Percentiles rank a stretch among this genome's conserved stretches.
phyloP scores from a whole-genome alignment of 495 filamentous ascomycete genomes.

The Penicillium egyptiacum region DNA sequence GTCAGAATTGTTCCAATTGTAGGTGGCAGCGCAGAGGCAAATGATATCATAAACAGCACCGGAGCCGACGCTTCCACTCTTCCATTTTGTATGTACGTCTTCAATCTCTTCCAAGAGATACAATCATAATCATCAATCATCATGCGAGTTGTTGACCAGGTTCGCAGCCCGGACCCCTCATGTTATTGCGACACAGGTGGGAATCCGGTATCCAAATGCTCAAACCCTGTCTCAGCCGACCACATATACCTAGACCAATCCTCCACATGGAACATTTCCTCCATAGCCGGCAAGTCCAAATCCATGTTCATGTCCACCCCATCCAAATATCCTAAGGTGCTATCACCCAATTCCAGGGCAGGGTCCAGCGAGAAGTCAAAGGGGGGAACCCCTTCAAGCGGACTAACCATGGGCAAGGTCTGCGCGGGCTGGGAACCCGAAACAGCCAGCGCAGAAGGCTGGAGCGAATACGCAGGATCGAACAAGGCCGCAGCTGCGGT shows the following conservation, averaged over 20 bases:
- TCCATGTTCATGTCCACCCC: slow-evolving; percentile 24
- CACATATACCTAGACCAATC: slow-evolving; percentile 37
- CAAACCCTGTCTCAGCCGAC: slow-evolving; percentile 32
- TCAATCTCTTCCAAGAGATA: too few relatives aligned
- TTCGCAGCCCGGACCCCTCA: background rate
- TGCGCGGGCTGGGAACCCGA: slow-evolving; percentile 10
- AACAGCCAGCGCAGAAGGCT: slow-evolving; percentile 11
- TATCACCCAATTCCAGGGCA: slow-evolving; percentile 9
- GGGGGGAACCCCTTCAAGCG: slow-evolving; percentile 21
- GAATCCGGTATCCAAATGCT: slow-evolving; percentile 29
- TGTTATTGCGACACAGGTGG: slow-evolving; percentile 26
- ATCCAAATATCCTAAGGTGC: slow-evolving; percentile 4
- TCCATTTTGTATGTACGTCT: background rate
- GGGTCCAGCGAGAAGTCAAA: slow-evolving; percentile 31
- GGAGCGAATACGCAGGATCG: slow-evolving; percentile 24
- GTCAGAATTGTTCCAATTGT: background rate
- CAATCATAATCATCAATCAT: slow-evolving; percentile 15
- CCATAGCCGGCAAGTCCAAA: slow-evolving; percentile 25
- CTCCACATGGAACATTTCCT: slow-evolving; percentile 27
- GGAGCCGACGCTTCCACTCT: background rate
- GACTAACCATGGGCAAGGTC: slow-evolving; percentile 21
- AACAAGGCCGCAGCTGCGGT: slow-evolving; percentile 10
- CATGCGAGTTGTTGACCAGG: slow-evolving; percentile 9
- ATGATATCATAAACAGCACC: background rate
- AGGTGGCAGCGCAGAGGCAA: background rate